phyloP scores from a whole-genome alignment of 2,329 filamentous ascomycete genomes.

The Sclerotinia nivalis region DNA sequence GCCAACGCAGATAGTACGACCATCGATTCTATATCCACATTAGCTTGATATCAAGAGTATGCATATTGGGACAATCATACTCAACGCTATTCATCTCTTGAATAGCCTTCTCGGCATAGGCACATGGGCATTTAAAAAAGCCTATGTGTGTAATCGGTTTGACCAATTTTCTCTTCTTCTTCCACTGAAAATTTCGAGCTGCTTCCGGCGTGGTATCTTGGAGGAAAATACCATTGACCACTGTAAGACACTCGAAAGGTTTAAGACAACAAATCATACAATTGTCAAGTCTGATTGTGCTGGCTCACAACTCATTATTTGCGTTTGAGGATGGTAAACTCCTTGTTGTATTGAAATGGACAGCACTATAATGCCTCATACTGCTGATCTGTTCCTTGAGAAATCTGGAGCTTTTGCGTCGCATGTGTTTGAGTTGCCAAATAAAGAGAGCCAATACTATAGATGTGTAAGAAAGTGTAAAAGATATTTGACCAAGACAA shows the following conservation, averaged over 20 bases:
- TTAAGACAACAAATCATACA: too few relatives aligned
- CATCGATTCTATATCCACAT: constrained; percentile 72
- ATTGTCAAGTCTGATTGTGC: too few relatives aligned
- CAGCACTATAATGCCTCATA: too few relatives aligned
- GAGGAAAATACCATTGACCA: too few relatives aligned
- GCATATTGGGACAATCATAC: constrained; percentile 54
- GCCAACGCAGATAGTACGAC: constrained; percentile 72
- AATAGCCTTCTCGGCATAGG: constrained; percentile 76
- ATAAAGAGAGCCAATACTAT: background rate
- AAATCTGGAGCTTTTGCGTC: background rate
- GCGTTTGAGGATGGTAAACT: too few relatives aligned
- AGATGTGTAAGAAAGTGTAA: background rate
- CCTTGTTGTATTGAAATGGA: too few relatives aligned
- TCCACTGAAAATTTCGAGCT: background rate
- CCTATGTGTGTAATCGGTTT: too few relatives aligned
- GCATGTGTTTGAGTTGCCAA: background rate
- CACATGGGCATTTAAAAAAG: constrained; percentile 25
- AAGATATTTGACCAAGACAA: background rate
- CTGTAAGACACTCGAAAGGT: too few relatives aligned
- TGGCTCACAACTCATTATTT: too few relatives aligned
- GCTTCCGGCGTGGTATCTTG: background rate
- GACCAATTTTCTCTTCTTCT: background rate
- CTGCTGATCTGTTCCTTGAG: background rate
- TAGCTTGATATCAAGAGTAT: constrained; percentile 26
- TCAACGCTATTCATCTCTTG: constrained; percentile 82